These are phyloP conservation scores for Lichenothelia convexa DNA, from an alignment of 495 filamentous ascomycete species.

Conservation along the genomic window DNA sequence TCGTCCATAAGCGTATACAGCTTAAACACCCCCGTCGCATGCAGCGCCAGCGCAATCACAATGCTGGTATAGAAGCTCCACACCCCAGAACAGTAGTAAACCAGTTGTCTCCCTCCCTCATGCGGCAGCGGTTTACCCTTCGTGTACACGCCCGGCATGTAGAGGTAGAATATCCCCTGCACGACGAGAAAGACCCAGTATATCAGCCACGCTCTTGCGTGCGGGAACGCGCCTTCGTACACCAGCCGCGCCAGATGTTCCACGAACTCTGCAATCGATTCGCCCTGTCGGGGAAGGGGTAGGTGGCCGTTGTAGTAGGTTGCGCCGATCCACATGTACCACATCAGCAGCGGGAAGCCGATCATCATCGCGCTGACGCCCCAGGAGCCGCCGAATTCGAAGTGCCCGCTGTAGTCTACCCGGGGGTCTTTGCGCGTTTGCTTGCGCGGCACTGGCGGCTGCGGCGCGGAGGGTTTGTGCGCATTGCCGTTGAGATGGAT, in stretches of 20 bases:
- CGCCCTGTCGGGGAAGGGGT: conserved; percentile 43
- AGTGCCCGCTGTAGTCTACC: conserved; percentile 60
- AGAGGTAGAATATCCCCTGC: conserved; percentile 62
- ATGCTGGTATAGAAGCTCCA: conserved; percentile 79
- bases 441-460: conserved; percentile 1
- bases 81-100: conserved; percentile 85
- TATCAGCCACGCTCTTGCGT: conserved; percentile 62
- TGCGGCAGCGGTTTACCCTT: conserved; percentile 77
- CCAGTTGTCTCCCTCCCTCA: conserved; percentile 61
- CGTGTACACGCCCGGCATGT: conserved; percentile 65
- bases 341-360: conserved; percentile 85
- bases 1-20: conserved; percentile 91
- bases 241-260: conserved; percentile 47
- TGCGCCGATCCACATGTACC: conserved; percentile 96
- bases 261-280: conserved; percentile 50
- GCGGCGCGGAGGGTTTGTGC: conserved; percentile 3
- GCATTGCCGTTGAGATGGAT: conserved; percentile 3
- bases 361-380: conserved; percentile 76
- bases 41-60: conserved; percentile 42
- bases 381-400: conserved; percentile 74
- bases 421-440: conserved; percentile 37
- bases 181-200: conserved; percentile 87
- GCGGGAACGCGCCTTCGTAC: conserved; percentile 67
- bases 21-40: conserved; percentile 68
- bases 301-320: conserved; percentile 76